Percentiles rank a stretch among this genome's conserved stretches.
Evolutionary conservation across 495 filamentous ascomycete species (phyloP).

Genomic region (Stereocaulon alpinum): DNA sequence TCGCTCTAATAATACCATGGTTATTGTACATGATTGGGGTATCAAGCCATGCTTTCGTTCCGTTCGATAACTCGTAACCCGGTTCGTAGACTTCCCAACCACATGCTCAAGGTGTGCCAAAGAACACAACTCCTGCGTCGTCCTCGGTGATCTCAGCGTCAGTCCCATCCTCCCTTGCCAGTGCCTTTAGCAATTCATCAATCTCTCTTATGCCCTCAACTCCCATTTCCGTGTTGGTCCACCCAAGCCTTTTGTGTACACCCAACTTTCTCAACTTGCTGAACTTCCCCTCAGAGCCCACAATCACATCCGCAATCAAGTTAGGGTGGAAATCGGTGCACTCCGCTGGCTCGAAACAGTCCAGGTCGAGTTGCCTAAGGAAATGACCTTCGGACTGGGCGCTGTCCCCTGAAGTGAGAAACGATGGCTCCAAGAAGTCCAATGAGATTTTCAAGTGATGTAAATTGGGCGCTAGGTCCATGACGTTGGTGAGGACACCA

Average conservation of each 20-base stretch:
- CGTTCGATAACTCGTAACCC: not conserved
- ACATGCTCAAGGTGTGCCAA: not conserved
- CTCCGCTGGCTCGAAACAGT: slow-evolving; percentile 7
- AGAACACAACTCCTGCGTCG: slow-evolving; percentile 14
- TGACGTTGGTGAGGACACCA: not conserved
- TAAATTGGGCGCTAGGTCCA: slow-evolving; percentile 5
- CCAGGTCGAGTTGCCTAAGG: not conserved
- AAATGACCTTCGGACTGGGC: not conserved
- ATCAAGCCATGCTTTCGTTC: not conserved
- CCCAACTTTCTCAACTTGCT: not conserved
- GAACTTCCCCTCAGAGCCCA: not conserved
- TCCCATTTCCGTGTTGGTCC: not conserved
- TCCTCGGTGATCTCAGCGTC: slow-evolving; percentile 11
- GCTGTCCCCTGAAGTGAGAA: not conserved
- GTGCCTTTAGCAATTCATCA: slow-evolving; percentile 5
- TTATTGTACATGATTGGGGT: not conserved
- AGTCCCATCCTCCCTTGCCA: slow-evolving; percentile 17
- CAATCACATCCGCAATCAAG: not conserved
- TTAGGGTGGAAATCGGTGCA: not conserved
- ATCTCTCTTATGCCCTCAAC: slow-evolving; percentile 1
- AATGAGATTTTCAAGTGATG: slow-evolving; percentile 4
- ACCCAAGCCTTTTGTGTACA: slow-evolving; percentile 4
- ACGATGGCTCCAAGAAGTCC: not conserved
- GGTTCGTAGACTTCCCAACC: too few relatives aligned
- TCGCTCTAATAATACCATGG: too few relatives aligned